phyloP scores from a whole-genome alignment of 345 rosid species.

The Eucalyptus globulus region DNA sequence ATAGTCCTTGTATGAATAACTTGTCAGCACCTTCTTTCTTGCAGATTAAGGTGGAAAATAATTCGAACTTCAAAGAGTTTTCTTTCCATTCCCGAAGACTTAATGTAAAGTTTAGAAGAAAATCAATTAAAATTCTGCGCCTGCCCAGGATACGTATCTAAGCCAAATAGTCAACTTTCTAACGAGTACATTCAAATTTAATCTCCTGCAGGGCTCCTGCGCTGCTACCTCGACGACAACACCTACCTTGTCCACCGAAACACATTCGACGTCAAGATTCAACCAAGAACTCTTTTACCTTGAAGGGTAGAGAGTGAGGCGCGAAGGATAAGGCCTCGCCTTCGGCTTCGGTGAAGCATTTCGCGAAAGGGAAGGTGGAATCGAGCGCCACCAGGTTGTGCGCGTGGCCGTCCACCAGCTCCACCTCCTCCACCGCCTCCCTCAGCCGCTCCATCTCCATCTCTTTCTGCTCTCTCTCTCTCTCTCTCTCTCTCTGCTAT shows the following conservation, averaged over 20 bases:
- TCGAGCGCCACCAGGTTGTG: constrained; percentile 72
- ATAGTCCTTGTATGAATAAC: not conserved
- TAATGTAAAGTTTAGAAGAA: not conserved
- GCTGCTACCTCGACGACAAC: not conserved
- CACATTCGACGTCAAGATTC: not conserved
- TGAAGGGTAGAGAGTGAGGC: constrained; percentile 68
- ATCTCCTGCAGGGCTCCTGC: not conserved
- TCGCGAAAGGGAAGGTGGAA: constrained; percentile 60
- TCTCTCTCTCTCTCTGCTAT: not conserved
- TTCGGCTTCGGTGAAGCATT: constrained; percentile 59
- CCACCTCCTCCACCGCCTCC: constrained; percentile 35
- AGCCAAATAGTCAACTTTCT: not conserved
- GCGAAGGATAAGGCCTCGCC: constrained; percentile 68
- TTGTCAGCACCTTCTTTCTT: not conserved
- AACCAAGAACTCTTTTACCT: constrained; percentile 19
- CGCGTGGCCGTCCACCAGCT: constrained; percentile 72
- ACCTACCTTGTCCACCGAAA: not conserved
- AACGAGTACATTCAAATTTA: not conserved
- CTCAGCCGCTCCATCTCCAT: constrained; percentile 53
- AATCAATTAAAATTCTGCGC: not conserved
- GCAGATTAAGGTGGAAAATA: not conserved
- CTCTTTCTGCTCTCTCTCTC: not conserved
- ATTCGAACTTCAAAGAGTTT: not conserved
- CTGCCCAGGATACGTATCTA: not conserved
- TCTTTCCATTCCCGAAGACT: not conserved